A percentile compares a stretch with the other conserved stretches of the same genome.
Conservation (phyloP, 305 asterid species). For the Fraxinus ornus region DNA sequence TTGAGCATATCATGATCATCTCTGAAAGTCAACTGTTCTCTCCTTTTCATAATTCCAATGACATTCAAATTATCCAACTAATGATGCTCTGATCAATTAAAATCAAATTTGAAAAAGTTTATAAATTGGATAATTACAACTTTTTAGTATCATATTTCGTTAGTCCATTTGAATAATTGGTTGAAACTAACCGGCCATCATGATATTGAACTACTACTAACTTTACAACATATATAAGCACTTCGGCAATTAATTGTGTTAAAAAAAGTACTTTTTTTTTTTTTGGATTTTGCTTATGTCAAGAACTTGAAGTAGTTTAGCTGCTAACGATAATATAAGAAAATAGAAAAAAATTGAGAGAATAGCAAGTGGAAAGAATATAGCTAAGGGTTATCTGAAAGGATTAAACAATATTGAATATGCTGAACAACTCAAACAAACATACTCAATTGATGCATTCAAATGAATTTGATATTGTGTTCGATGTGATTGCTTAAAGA, state of each 20-base stretch:
- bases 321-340: not conserved
- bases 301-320: constrained; percentile 14
- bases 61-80: not conserved
- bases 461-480: too few species aligned
- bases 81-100: not conserved
- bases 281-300: not conserved
- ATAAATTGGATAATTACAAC: not conserved
- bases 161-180: not conserved
- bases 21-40: not conserved
- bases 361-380: not conserved
- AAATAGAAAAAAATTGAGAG: not conserved
- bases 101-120: not conserved
- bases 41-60: not conserved
- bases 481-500: too few species aligned
- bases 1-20: not conserved
- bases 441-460: too few species aligned
- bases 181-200: not conserved
- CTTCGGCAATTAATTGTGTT: not conserved
- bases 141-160: not conserved
- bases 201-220: not conserved
- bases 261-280: not conserved
- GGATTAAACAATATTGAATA: too few species aligned
- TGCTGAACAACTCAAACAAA: too few species aligned
- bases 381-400: not conserved
- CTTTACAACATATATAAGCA: not conserved